A percentile compares a stretch with the other conserved stretches of the same genome.
Evolutionary conservation across 1,139 yeast genomes (phyloP).

Genomic region (Hanseniaspora uvarum): DNA sequence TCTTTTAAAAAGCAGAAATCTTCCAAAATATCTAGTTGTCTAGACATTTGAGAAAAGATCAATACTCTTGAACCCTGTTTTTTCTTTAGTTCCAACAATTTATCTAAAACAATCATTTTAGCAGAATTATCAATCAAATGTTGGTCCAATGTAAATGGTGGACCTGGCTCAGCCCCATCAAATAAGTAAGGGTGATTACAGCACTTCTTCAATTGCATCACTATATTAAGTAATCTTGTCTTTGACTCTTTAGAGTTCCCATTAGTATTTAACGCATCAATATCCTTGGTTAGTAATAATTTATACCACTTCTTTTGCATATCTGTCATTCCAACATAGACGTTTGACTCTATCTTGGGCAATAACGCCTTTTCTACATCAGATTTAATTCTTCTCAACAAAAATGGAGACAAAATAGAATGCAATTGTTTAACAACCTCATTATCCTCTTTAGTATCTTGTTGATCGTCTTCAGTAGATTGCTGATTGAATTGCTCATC

Average conservation of each 20-base stretch:
- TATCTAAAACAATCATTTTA: slow-evolving; percentile 81
- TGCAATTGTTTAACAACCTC: slow-evolving; percentile 75
- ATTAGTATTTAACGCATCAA: slow-evolving; percentile 92
- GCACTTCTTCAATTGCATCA: slow-evolving; percentile 92
- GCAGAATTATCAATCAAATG: slow-evolving; percentile 82
- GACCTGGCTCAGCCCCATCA: slow-evolving; percentile 99
- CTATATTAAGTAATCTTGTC: slow-evolving; percentile 79
- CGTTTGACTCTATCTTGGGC: slow-evolving; percentile 81
- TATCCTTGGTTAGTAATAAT: slow-evolving; percentile 77
- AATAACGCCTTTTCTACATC: slow-evolving; percentile 86
- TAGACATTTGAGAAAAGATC: slow-evolving; percentile 90
- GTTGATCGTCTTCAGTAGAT: slow-evolving; percentile 41
- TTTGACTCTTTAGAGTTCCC: slow-evolving; percentile 83
- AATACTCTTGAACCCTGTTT: slow-evolving; percentile 79
- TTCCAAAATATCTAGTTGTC: slow-evolving; percentile 81
- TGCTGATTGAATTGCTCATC: slow-evolving; percentile 71
- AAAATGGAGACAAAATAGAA: slow-evolving; percentile 74
- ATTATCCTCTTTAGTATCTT: slow-evolving; percentile 60
- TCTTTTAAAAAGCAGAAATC: slow-evolving; percentile 83
- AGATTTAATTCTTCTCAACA: slow-evolving; percentile 77
- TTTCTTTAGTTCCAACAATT: slow-evolving; percentile 60
- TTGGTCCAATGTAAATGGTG: slow-evolving; percentile 94
- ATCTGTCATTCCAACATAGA: slow-evolving; percentile 86
- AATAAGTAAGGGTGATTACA: slow-evolving; percentile 94
- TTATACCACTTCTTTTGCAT: slow-evolving; percentile 93